Conservation (phyloP, 2,329 filamentous ascomycete genomes). For the Phyllosticta citrichinensis region DNA sequence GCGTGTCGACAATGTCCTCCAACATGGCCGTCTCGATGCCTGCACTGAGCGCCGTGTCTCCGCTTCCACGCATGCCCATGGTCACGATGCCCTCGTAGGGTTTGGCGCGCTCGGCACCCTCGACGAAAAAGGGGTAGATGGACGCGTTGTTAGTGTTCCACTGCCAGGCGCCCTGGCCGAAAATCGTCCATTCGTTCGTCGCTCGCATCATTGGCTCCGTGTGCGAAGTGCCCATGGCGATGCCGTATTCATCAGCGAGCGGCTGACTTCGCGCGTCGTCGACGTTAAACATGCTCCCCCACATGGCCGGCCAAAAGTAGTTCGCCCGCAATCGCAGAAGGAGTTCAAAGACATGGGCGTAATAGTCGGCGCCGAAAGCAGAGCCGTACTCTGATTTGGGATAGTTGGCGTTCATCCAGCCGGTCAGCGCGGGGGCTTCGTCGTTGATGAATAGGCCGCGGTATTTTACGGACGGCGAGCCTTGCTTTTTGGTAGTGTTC, state of each 20-base stretch:
- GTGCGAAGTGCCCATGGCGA: conserved; percentile 64
- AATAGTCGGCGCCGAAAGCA: conserved; percentile 49
- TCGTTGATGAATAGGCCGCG: conserved; percentile 63
- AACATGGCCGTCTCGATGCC: conserved; percentile 50
- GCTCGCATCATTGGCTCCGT: conserved; percentile 60
- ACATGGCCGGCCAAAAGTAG: conserved; percentile 65
- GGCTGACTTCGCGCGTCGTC: conserved; percentile 61
- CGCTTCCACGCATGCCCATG: conserved; percentile 57
- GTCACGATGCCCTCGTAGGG: conserved; percentile 60
- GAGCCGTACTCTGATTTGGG: conserved; percentile 24
- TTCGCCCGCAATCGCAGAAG: conserved; percentile 60
- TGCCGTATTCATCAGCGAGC: conserved; percentile 61
- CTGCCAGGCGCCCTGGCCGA: conserved; percentile 52
- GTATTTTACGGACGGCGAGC: conserved; percentile 54
- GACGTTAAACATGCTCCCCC: conserved; percentile 62
- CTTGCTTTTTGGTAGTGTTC: conserved; percentile 45
- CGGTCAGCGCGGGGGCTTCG: conserved; percentile 56
- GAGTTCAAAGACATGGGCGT: conserved; percentile 60
- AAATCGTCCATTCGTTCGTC: conserved; percentile 40
- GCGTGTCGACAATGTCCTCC: conserved; percentile 49
- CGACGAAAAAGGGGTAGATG: conserved; percentile 58
- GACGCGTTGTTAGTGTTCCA: conserved; percentile 61
- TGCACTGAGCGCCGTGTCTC: conserved; percentile 53
- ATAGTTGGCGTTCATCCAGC: conserved; percentile 53
- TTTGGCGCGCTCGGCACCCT: conserved; percentile 55